phyloP scores from a whole-genome alignment of 1,284 basidiomycete genomes.

The Apiotrichum sp. region DNA sequence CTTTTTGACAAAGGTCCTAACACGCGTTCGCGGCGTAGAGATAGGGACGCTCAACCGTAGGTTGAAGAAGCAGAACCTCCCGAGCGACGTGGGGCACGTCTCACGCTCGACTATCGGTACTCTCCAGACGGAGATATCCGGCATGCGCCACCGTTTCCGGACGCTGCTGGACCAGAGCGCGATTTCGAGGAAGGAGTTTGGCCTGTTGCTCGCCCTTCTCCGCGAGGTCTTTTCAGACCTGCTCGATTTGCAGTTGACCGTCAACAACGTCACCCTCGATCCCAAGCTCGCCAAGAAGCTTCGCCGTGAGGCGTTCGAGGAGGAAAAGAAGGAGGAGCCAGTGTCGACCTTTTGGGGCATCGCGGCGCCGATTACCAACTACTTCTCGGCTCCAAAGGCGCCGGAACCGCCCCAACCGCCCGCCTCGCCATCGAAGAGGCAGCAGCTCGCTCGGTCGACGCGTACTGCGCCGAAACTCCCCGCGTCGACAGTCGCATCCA shows the following conservation, averaged over 20 bases:
- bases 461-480: slow-evolving; percentile 65
- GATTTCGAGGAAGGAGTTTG: slow-evolving; percentile 76
- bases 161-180: slow-evolving; percentile 54
- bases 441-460: slow-evolving; percentile 11
- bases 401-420: slow-evolving; percentile 8
- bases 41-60: slow-evolving; percentile 80
- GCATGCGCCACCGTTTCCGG: slow-evolving; percentile 69
- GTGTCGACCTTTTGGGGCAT: slow-evolving; percentile 54
- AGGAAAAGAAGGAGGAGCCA: slow-evolving; percentile 45
- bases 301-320: slow-evolving; percentile 54
- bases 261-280: slow-evolving; percentile 88
- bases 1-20: slow-evolving; percentile 62
- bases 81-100: slow-evolving; percentile 77
- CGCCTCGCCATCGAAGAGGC: neutral
- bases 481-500: slow-evolving; percentile 72
- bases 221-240: slow-evolving; percentile 80
- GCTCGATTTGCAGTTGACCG: slow-evolving; percentile 68
- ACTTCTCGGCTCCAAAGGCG: slow-evolving; percentile 32
- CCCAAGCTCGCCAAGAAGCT: slow-evolving; percentile 67
- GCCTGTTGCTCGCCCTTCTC: slow-evolving; percentile 73
- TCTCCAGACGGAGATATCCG: slow-evolving; percentile 65
- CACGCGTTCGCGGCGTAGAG: slow-evolving; percentile 71
- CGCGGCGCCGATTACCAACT: slow-evolving; percentile 50
- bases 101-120: slow-evolving; percentile 74
- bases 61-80: slow-evolving; percentile 81